Evolutionary conservation across 2,329 filamentous ascomycete genomes (phyloP).

Genomic region (Diaporthe sp.): DNA sequence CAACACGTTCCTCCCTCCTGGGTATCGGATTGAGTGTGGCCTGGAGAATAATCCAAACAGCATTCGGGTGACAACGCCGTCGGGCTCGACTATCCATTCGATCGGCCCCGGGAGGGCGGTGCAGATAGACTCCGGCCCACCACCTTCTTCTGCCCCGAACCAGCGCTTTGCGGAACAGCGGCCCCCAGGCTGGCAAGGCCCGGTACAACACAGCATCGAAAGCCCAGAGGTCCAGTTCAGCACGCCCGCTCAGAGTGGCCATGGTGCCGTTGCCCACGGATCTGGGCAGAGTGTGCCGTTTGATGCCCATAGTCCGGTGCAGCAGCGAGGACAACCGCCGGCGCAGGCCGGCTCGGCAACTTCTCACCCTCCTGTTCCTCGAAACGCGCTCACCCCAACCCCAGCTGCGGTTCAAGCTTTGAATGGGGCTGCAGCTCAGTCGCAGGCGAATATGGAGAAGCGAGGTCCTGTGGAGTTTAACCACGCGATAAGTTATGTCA

Average conservation of each 20-base stretch:
- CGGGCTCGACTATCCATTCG: conserved; percentile 94
- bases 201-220: conserved; percentile 70
- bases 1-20: conserved; percentile 95
- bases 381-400: conserved; percentile 72
- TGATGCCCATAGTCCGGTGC: conserved; percentile 46
- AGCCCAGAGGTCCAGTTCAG: conserved; percentile 74
- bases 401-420: conserved; percentile 68
- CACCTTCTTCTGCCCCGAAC: conserved; percentile 51
- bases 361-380: conserved; percentile 58
- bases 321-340: conserved; percentile 48
- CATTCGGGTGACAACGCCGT: conserved; percentile 95
- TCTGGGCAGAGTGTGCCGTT: conserved; percentile 48
- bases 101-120: conserved; percentile 70
- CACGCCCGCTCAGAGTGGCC: conserved; percentile 65
- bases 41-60: conserved; percentile 94
- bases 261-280: conserved; percentile 60
- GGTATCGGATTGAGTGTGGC: conserved; percentile 96
- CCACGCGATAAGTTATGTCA: conserved; percentile 98
- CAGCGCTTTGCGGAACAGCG: conserved; percentile 61
- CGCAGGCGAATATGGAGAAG: conserved; percentile 77
- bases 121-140: conserved; percentile 57
- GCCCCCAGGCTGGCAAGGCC: conserved; percentile 66
- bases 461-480: conserved; percentile 98
- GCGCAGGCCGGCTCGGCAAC: conserved; percentile 51
- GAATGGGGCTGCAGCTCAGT: conserved; percentile 71